Conservation (phyloP, 192 early-diverging fungal genomes). For the Gonapodya prolifera region DNA sequence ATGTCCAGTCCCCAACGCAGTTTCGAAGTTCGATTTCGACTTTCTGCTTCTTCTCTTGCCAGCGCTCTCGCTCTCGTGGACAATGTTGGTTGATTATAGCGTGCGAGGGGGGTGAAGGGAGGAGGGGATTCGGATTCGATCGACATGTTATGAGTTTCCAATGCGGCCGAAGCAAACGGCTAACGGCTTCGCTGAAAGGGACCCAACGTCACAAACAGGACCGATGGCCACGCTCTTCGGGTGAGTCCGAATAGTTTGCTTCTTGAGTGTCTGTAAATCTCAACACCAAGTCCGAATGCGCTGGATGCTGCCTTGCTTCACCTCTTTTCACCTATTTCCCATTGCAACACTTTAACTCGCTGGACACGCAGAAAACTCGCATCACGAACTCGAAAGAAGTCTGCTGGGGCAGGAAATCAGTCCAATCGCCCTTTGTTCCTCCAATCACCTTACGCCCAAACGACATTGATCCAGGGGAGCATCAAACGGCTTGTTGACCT, state of each 20-base stretch:
- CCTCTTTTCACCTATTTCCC: background rate
- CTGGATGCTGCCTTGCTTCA: too few species aligned
- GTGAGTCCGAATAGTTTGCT: background rate
- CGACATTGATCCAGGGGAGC: constrained; percentile 82
- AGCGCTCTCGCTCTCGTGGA: background rate
- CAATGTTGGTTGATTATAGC: background rate
- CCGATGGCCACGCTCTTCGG: background rate
- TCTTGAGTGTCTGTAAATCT: too few species aligned
- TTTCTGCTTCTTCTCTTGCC: background rate
- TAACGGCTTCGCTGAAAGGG: too few species aligned
- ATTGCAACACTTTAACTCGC: background rate
- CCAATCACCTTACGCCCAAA: constrained; percentile 45
- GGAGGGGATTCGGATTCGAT: background rate
- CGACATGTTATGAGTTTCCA: background rate
- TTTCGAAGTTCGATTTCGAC: too few species aligned
- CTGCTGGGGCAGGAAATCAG: background rate
- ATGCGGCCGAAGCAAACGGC: too few species aligned
- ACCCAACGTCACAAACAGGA: background rate
- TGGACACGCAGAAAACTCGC: background rate
- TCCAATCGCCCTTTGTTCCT: background rate
- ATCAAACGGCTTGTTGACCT: constrained; percentile 79
- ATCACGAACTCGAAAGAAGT: background rate
- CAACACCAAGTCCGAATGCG: too few species aligned
- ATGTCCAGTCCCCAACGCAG: too few species aligned
- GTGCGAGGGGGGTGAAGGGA: too few species aligned